Evolutionary conservation across 805 yeast species (phyloP), one percentile per base, ranked within the genome.

Genomic region (Suhomyces kilbournensis): DNA sequence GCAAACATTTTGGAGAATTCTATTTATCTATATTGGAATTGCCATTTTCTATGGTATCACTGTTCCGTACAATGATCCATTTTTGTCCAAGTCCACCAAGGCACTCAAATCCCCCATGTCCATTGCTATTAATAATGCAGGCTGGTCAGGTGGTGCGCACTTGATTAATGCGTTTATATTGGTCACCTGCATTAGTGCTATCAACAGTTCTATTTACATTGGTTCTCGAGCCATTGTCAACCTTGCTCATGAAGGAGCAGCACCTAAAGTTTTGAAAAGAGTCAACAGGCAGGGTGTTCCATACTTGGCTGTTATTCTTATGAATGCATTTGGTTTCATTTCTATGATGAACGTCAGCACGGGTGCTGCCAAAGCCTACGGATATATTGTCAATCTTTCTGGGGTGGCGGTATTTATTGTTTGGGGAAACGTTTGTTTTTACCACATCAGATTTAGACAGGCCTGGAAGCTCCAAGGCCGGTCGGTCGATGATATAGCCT

Each of bases 351-450:
- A 80, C 54, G 68, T 83, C 46, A 72, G 78, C 45, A 74, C 84
- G 6, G 86, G 88, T 50, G 83, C 88, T 1, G 77, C 85, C 2
- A 63, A 71, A 38, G 88, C 88, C 2, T 85, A 83, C 67, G 63
- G 59, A 32, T 85, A 84, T 62, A 82, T 84, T 58, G 83, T 83
- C 46, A 82, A 81, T 60, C 67, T 85, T 44, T 76, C 86, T 3
- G 89, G 90, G 53, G 86, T 85, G 20, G 82, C 86, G 1, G 82
- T 84, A 3, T 85, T 85, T 53, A 74, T 85, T 47, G 88, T 84
- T 2, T 85, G 90, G 90, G 85, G 84, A 7, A 69, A 77, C 10
- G 80, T 84, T 23, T 76, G 83, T 19, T 70, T 77, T 47, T 75
- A 79, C 35, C 88, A 85, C 56, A 53, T 84, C 15, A 68, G 88